phyloP scores from a whole-genome alignment of 306 rosid species.

The Fragaria vesca region DNA sequence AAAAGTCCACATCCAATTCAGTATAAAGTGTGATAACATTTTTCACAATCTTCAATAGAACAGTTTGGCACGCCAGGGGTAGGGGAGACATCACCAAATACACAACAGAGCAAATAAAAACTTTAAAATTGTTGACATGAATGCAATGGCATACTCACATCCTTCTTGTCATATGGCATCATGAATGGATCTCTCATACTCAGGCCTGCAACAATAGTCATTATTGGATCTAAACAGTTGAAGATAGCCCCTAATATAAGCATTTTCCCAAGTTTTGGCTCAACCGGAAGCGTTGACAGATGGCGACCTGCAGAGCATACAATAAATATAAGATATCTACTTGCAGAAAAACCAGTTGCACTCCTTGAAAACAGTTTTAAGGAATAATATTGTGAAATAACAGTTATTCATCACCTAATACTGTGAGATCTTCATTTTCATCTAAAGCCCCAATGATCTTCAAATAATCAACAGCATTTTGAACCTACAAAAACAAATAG shows the following conservation, averaged over 20 bases:
- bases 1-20: neutral
- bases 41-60: neutral
- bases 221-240: conserved; percentile 84
- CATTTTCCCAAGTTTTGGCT: conserved; percentile 97
- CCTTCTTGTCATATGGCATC: conserved; percentile 85
- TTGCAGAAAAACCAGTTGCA: conserved; percentile 19
- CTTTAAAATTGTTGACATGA: neutral
- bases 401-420: conserved; percentile 39
- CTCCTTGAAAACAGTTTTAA: conserved; percentile 2
- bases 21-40: neutral
- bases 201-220: conserved; percentile 89
- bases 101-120: neutral
- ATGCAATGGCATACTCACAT: conserved; percentile 50
- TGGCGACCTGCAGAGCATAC: conserved; percentile 59
- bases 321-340: conserved; percentile 12
- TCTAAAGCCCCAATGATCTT: conserved; percentile 90
- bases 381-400: neutral
- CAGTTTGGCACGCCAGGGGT: conserved; percentile 1
- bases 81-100: neutral
- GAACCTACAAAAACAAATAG: conserved; percentile 62
- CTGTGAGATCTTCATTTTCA: conserved; percentile 72
- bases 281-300: conserved; percentile 85
- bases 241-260: conserved; percentile 89
- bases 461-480: conserved; percentile 90
- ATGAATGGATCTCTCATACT: conserved; percentile 96